These are phyloP conservation scores for Solanum chaucha DNA, from an alignment of 257 asterid species.

Conservation along the genomic window DNA sequence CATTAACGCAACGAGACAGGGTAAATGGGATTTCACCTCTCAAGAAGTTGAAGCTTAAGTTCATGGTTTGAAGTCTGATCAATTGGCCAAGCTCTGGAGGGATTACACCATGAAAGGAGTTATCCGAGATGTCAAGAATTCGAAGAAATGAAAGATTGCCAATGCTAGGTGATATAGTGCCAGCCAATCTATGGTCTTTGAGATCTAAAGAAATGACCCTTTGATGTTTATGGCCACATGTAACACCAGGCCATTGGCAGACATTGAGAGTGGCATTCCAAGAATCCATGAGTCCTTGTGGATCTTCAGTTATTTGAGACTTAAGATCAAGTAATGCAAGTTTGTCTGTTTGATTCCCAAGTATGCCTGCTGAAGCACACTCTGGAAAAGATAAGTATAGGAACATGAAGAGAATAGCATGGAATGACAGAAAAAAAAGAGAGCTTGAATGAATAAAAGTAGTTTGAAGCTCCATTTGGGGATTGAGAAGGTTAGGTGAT, in stretches of 20 bases:
- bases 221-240: constrained; percentile 12
- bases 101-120: constrained; percentile 26
- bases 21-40: constrained; percentile 19
- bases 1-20: constrained; percentile 20
- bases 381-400: constrained; percentile 10
- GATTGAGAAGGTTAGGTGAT: neutral
- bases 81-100: constrained; percentile 30
- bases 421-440: constrained; percentile 4
- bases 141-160: constrained; percentile 34
- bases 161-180: constrained; percentile 24
- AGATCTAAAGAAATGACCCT: constrained; percentile 29
- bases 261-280: constrained; percentile 28
- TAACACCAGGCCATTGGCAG: constrained; percentile 42
- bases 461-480: constrained; percentile 13
- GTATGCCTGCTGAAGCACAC: constrained; percentile 15
- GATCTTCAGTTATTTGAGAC: constrained; percentile 33
- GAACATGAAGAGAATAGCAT: constrained; percentile 1
- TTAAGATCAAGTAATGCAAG: constrained; percentile 36
- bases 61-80: constrained; percentile 22
- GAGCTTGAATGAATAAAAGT: neutral
- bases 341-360: constrained; percentile 21
- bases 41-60: constrained; percentile 25
- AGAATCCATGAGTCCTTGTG: constrained; percentile 14
- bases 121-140: constrained; percentile 29
- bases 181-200: constrained; percentile 13